These are phyloP conservation scores for Trichoderma sp. DNA, from an alignment of 2,329 filamentous ascomycete species.

Conservation along the genomic window DNA sequence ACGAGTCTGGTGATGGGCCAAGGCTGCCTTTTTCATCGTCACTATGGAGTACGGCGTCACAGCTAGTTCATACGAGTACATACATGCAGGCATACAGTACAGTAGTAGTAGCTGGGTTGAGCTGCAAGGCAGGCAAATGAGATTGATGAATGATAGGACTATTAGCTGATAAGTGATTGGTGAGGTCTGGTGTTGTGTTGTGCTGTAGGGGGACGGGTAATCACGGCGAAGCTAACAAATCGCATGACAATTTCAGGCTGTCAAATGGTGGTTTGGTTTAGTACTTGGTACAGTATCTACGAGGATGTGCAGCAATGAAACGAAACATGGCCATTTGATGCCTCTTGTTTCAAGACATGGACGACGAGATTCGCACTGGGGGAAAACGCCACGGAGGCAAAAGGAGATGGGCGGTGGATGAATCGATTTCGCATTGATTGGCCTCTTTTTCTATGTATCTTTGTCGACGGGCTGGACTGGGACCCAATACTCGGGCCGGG, in stretches of 20 bases:
- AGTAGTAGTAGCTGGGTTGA: background rate
- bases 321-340: background rate
- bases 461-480: background rate
- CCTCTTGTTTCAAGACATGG: background rate
- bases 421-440: background rate
- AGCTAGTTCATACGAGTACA: background rate
- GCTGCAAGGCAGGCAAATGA: background rate
- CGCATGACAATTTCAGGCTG: background rate
- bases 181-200: background rate
- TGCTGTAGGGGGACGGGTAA: background rate
- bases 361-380: background rate
- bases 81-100: background rate
- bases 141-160: background rate
- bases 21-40: background rate
- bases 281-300: too few relatives aligned
- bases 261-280: background rate
- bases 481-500: background rate
- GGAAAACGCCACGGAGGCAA: conserved; percentile 1
- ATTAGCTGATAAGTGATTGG: background rate
- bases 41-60: background rate
- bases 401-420: background rate
- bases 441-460: background rate
- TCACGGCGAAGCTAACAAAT: background rate
- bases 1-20: conserved; percentile 1
- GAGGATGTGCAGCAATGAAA: background rate